Conservation (phyloP, 1,284 basidiomycete species). For the Cutaneotrichosporon arboriforme region DNA sequence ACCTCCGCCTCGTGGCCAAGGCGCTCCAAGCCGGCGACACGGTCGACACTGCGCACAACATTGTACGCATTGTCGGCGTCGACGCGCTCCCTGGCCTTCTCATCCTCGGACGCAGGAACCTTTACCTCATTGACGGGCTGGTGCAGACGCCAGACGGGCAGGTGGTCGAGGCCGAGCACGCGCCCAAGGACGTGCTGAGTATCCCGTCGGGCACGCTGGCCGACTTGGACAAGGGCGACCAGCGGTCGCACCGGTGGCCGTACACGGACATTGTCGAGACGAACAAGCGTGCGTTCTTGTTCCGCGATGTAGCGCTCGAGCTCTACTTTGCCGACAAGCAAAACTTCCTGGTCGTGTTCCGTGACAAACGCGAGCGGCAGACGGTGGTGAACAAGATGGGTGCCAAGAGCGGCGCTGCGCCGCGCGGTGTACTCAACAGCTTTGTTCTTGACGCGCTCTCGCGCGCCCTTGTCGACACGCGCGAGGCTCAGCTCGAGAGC, state of each 20-base stretch:
- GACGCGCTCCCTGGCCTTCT: conserved; percentile 77
- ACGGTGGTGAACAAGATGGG: conserved; percentile 60
- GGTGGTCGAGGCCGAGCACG: conserved; percentile 80
- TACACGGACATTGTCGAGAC: conserved; percentile 71
- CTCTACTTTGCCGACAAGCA: conserved; percentile 84
- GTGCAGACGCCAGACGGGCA: conserved; percentile 82
- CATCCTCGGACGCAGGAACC: conserved; percentile 73
- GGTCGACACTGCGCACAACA: conserved; percentile 75
- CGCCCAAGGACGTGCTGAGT: conserved; percentile 73
- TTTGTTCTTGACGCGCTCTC: conserved; percentile 47
- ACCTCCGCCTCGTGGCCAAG: conserved; percentile 51
- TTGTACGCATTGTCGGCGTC: conserved; percentile 76
- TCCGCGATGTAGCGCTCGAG: conserved; percentile 87
- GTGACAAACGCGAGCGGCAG: conserved; percentile 61
- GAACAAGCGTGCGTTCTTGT: conserved; percentile 77
- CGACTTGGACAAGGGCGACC: conserved; percentile 64
- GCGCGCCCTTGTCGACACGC: conserved; percentile 41
- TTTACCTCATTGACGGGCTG: conserved; percentile 91
- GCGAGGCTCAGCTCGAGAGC: conserved; percentile 45
- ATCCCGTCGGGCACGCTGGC: conserved; percentile 73
- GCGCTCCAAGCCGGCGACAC: conserved; percentile 77
- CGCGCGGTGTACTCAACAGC: conserved; percentile 42
- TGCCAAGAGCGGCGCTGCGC: conserved; percentile 40
- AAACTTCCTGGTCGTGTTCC: conserved; percentile 72
- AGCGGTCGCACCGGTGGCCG: conserved; percentile 71